Conservation (phyloP, 2,329 filamentous ascomycete genomes). For the Cryphonectria naterciae region DNA sequence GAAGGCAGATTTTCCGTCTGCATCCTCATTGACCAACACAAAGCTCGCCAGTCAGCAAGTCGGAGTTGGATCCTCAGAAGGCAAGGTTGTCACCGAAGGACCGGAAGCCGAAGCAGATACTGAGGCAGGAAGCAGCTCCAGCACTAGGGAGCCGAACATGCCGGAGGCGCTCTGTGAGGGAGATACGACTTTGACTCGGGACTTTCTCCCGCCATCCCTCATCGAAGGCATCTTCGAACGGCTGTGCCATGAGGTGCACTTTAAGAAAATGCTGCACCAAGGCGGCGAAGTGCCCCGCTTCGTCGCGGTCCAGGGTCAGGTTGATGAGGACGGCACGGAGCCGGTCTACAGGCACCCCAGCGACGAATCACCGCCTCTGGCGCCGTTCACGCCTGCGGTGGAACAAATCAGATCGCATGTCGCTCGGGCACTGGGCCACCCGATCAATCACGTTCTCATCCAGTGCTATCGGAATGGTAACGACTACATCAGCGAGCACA, state of each 20-base stretch:
- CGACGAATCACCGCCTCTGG: slow-evolving; percentile 80
- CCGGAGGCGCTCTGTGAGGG: slow-evolving; percentile 72
- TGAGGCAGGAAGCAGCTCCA: slow-evolving; percentile 30
- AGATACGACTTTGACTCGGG: slow-evolving; percentile 74
- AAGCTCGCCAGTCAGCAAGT: background rate
- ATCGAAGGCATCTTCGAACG: slow-evolving; percentile 67
- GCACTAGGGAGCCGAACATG: slow-evolving; percentile 31
- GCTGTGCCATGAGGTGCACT: slow-evolving; percentile 75
- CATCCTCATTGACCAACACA: background rate
- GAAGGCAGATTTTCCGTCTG: background rate
- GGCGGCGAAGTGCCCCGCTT: slow-evolving; percentile 89
- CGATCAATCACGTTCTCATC: slow-evolving; percentile 88
- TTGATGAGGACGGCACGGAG: slow-evolving; percentile 70
- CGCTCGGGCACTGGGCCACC: slow-evolving; percentile 75
- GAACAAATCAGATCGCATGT: slow-evolving; percentile 68
- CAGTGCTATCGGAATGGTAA: slow-evolving; percentile 88
- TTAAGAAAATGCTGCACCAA: slow-evolving; percentile 92
- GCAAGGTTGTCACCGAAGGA: background rate
- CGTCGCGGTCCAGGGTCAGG: slow-evolving; percentile 82
- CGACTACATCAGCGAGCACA: slow-evolving; percentile 95
- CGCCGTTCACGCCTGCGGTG: slow-evolving; percentile 76
- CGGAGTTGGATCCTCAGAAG: background rate
- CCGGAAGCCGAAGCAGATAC: background rate
- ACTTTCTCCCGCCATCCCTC: slow-evolving; percentile 66
- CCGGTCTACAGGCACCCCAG: slow-evolving; percentile 95